Evolutionary conservation across 805 yeast genomes (phyloP).

Genomic region (Lipomyces yamanashiensis): DNA sequence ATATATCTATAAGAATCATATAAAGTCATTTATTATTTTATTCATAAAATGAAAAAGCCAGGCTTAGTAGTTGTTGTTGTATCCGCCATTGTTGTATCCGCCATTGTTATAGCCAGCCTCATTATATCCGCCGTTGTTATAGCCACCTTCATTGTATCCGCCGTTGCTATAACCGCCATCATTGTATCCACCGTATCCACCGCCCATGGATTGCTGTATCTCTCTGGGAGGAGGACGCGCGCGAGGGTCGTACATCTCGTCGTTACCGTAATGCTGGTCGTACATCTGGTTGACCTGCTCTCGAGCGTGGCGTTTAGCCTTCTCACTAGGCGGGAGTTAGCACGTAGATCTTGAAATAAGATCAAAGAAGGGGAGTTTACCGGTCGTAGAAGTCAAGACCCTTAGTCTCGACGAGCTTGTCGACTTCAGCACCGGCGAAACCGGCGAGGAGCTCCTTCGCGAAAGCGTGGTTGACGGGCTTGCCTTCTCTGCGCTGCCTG

Average conservation of each 20-base stretch:
- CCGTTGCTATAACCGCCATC: slow-evolving; percentile 1
- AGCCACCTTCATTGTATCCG: slow-evolving; percentile 5
- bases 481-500: slow-evolving; percentile 42
- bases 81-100: slow-evolving; percentile 1
- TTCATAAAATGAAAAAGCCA: not conserved
- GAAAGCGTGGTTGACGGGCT: slow-evolving; percentile 41
- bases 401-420: slow-evolving; percentile 43
- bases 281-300: slow-evolving; percentile 39
- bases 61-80: not conserved
- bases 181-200: slow-evolving; percentile 14
- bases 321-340: slow-evolving; percentile 20
- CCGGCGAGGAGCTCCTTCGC: slow-evolving; percentile 43
- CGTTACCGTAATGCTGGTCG: slow-evolving; percentile 41
- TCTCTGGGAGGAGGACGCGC: slow-evolving; percentile 14
- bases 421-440: slow-evolving; percentile 43
- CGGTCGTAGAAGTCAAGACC: slow-evolving; percentile 41
- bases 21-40: not conserved
- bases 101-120: no score
- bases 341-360: not conserved
- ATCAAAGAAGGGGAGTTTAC: not conserved
- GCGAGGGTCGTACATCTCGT: slow-evolving; percentile 35
- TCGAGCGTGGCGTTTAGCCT: slow-evolving; percentile 38
- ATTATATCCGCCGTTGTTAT: not conserved
- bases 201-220: slow-evolving; percentile 16
- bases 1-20: no score